Evolutionary conservation across 495 filamentous ascomycete species (phyloP), one percentile per base, ranked within the genome.

Genomic region (Penicillium verhagenii): DNA sequence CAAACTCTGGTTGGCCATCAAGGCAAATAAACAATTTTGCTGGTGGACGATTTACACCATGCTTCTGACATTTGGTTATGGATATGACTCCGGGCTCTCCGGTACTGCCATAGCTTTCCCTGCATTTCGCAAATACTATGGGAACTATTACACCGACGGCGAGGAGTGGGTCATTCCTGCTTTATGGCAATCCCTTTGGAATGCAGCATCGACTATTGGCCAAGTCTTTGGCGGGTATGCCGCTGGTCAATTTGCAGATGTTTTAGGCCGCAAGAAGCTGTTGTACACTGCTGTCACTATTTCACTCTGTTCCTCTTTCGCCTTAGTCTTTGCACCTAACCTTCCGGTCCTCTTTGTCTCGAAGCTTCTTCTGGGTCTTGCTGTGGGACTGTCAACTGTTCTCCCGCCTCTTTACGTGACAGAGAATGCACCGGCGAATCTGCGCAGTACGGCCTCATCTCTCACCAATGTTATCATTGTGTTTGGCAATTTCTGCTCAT

Each of bases 391-490:
- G 4, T 31, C 54, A 24, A 57, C 54, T 1, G 54, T 57, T 11
- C 29, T 57, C 33, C 54, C 54, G 1, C 54, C 54, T 20, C 44
- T 57, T 16, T 57, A 57, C 11, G 54, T 57, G 20, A 57, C 54
- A 11, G 54, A 57, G 43, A 57, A 57, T 47, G 54, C 54, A 52
- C 54, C 54, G 1, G 47, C 48, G 6, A 13, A 51, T n/a, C 48
- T 57, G 23, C 54, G 54, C 49, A 52, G 48, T 23, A 52, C 35
- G 5, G 48, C 49, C 4, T 57, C 54, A 16, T 57, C 54, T 26
- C 31, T 57, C 2, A 57, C 54, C 42, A 57, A 57, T 42, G 48
- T 57, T 31, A 38, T 57, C n/a, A 57, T 57, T 48, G 54, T 57
- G 7, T 57, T 57, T 10, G 54, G 54, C 9, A 21, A 42, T 3